phyloP scores from a whole-genome alignment of 352 stramenopile genomes.

The Phytophthora hybrid region DNA sequence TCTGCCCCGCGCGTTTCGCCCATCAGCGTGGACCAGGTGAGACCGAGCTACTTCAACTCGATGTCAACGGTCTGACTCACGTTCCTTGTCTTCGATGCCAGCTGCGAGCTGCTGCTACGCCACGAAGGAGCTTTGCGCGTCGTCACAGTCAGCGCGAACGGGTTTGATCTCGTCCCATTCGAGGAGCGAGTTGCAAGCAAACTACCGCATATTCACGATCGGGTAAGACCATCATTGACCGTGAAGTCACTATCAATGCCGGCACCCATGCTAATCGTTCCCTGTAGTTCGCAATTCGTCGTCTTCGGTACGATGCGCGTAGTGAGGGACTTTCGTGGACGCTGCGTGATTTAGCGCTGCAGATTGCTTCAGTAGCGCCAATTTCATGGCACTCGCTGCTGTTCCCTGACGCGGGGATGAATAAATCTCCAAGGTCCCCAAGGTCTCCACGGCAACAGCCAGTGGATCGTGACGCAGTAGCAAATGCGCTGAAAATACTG shows the following conservation, averaged over 20 bases:
- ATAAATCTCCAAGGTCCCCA: constrained; percentile 18
- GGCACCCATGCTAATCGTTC: neutral
- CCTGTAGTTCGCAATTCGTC: constrained; percentile 56
- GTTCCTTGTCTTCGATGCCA: constrained; percentile 6
- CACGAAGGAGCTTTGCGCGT: constrained; percentile 37
- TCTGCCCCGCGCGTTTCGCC: neutral
- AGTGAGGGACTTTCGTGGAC: constrained; percentile 23
- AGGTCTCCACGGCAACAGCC: constrained; percentile 17
- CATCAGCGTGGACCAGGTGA: constrained; percentile 50
- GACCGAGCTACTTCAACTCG: constrained; percentile 7
- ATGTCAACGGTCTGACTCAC: constrained; percentile 6
- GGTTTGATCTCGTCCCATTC: constrained; percentile 42
- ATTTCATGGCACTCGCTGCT: constrained; percentile 43
- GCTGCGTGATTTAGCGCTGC: constrained; percentile 43
- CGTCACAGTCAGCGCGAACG: constrained; percentile 22
- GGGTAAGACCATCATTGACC: constrained; percentile 15
- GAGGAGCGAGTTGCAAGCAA: constrained; percentile 29
- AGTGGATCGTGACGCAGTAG: constrained; percentile 13
- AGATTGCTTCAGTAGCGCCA: constrained; percentile 51
- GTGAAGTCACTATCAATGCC: neutral
- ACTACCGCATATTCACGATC: constrained; percentile 24
- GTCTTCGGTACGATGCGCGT: constrained; percentile 43
- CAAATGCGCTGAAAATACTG: constrained; percentile 11
- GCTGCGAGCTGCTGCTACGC: constrained; percentile 43
- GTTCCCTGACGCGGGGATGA: neutral